These are phyloP conservation scores for Dendryphion nanum DNA, from an alignment of 2,329 filamentous ascomycete species.

Conservation along the genomic window DNA sequence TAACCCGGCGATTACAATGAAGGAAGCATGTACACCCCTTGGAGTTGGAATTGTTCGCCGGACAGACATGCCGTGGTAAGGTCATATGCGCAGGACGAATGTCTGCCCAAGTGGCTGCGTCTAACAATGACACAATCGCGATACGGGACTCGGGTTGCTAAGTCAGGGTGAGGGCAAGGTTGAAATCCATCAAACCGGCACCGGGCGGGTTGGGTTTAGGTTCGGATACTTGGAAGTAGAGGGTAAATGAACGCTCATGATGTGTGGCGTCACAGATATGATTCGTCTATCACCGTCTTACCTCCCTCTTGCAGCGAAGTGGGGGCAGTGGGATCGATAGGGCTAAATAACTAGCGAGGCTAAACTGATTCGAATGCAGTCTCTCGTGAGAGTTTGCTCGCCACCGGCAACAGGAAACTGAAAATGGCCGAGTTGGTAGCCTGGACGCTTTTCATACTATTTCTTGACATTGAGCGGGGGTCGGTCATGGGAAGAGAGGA, in stretches of 20 bases:
- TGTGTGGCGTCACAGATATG: conserved; percentile 7
- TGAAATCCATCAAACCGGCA: conserved; percentile 23
- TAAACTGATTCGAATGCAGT: too few relatives aligned
- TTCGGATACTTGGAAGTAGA: conserved; percentile 4
- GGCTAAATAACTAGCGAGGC: not conserved
- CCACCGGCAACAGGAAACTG: too few relatives aligned
- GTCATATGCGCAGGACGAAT: conserved; percentile 18
- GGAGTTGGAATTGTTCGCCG: too few relatives aligned
- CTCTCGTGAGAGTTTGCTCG: too few relatives aligned
- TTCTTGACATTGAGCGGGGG: too few relatives aligned
- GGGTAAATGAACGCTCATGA: conserved; percentile 6
- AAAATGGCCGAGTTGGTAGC: too few relatives aligned
- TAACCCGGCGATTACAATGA: too few relatives aligned
- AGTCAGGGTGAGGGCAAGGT: conserved; percentile 18
- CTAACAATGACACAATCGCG: conserved; percentile 27
- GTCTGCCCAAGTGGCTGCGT: conserved; percentile 22
- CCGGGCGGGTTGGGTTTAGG: conserved; percentile 24
- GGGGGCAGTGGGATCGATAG: conserved; percentile 2
- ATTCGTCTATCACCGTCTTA: conserved; percentile 12
- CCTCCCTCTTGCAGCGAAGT: conserved; percentile 14
- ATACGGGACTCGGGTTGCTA: conserved; percentile 10
- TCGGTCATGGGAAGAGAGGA: too few relatives aligned
- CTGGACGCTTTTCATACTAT: too few relatives aligned
- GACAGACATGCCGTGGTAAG: conserved; percentile 17
- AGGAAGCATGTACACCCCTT: too few relatives aligned